Percentiles rank a stretch among this genome's conserved stretches.
Conservation (phyloP, 768 basidiomycete genomes). For the Pleurotus tuber-regium region DNA sequence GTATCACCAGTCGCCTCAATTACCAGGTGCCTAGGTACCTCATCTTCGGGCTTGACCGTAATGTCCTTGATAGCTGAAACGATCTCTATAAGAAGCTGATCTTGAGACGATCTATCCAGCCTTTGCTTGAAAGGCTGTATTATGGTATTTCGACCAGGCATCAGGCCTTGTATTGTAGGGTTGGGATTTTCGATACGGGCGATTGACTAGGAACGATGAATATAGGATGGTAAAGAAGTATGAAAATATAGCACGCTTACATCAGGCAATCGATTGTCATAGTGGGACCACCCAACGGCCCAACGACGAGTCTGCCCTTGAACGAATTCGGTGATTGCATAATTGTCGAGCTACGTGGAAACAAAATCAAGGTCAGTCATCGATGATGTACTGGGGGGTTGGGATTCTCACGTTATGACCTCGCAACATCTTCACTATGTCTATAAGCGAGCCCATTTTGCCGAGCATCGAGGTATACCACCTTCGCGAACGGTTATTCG, state of each 20-base stretch:
- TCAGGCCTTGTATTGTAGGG: slow-evolving; percentile 43
- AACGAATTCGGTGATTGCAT: slow-evolving; percentile 77
- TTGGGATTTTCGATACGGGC: slow-evolving; percentile 35
- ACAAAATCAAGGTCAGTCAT: background rate
- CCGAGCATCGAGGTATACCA: slow-evolving; percentile 97
- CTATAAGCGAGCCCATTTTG: slow-evolving; percentile 70
- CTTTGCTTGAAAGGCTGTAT: slow-evolving; percentile 31
- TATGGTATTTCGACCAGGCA: slow-evolving; percentile 60
- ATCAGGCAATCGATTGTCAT: slow-evolving; percentile 64
- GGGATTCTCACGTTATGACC: slow-evolving; percentile 26
- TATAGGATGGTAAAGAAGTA: slow-evolving; percentile 10
- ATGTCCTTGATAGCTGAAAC: slow-evolving; percentile 32
- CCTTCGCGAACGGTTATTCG: too few species aligned
- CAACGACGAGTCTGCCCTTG: slow-evolving; percentile 92
- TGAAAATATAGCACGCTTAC: too few species aligned
- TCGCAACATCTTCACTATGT: slow-evolving; percentile 57
- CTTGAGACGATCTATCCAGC: slow-evolving; percentile 11
- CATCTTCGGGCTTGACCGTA: slow-evolving; percentile 1
- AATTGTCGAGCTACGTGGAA: slow-evolving; percentile 70
- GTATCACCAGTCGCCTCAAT: slow-evolving; percentile 40
- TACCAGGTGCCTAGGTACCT: slow-evolving; percentile 16
- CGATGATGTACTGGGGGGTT: background rate
- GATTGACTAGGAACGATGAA: slow-evolving; percentile 21
- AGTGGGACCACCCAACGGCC: slow-evolving; percentile 87
- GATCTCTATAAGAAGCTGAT: slow-evolving; percentile 22